Conservation (phyloP, 805 yeast species). For the Kodamaea neixiangensis region DNA sequence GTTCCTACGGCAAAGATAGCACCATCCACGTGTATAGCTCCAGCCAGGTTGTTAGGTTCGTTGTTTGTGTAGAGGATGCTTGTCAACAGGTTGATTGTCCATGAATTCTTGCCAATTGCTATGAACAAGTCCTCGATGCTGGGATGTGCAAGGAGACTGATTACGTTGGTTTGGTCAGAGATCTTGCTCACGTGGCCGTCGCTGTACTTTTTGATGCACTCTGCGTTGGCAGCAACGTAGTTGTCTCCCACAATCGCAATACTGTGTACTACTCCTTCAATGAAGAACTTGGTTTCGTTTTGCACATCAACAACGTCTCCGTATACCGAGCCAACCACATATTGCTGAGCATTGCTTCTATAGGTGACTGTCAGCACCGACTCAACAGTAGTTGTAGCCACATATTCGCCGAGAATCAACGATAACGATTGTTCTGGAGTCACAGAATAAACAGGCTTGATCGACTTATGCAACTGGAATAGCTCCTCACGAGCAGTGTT, state of each 20-base stretch:
- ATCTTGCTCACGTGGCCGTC: not conserved
- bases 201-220: not conserved
- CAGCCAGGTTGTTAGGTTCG: slow-evolving; percentile 11
- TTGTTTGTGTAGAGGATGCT: slow-evolving; percentile 9
- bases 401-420: slow-evolving; percentile 12
- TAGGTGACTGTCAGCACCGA: slow-evolving; percentile 2
- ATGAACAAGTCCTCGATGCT: slow-evolving; percentile 27
- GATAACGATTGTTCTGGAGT: slow-evolving; percentile 16
- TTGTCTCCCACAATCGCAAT: not conserved
- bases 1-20: slow-evolving; percentile 44
- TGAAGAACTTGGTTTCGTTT: slow-evolving; percentile 10
- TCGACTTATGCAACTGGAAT: slow-evolving; percentile 37
- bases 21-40: slow-evolving; percentile 51
- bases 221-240: slow-evolving; percentile 5
- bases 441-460: slow-evolving; percentile 26
- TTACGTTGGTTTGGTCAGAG: slow-evolving; percentile 3
- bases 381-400: slow-evolving; percentile 3
- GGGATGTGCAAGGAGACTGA: slow-evolving; percentile 34
- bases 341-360: not conserved
- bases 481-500: slow-evolving; percentile 33
- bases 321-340: slow-evolving; percentile 1
- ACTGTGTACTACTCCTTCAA: slow-evolving; percentile 3
- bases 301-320: slow-evolving; percentile 8
- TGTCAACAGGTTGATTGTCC: slow-evolving; percentile 21
- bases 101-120: slow-evolving; percentile 25